Evolutionary conservation across 164 flowering plant genomes (phyloP).

Genomic region (Magnolia sinica): DNA sequence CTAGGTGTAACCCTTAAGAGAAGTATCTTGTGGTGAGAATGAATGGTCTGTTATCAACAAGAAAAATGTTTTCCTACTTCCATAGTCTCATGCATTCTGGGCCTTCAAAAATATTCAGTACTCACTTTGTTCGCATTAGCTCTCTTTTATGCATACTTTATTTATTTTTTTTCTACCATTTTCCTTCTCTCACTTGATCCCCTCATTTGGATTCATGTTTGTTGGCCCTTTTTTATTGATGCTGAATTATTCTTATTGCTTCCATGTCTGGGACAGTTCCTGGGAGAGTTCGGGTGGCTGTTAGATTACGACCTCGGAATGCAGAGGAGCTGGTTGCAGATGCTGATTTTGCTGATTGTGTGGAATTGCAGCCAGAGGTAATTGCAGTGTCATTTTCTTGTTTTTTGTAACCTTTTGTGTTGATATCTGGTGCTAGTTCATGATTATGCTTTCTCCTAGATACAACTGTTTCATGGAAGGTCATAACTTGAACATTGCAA

Average conservation of each 20-base stretch:
- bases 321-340: conserved; percentile 80
- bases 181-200: neutral
- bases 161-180: neutral
- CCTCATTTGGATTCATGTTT: neutral
- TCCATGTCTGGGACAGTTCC: conserved; percentile 43
- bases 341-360: conserved; percentile 99
- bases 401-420: neutral
- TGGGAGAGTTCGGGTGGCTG: conserved; percentile 95
- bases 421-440: neutral
- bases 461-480: conserved; percentile 1
- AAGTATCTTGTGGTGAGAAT: neutral
- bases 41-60: neutral
- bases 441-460: neutral
- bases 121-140: neutral
- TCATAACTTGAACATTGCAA: neutral
- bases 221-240: neutral
- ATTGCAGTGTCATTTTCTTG: conserved; percentile 12
- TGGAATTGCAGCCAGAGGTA: conserved; percentile 94
- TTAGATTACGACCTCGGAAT: conserved; percentile 84
- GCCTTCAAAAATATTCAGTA: neutral
- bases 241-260: neutral
- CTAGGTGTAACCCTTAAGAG: neutral
- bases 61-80: neutral
- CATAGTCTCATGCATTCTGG: neutral
- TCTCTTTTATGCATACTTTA: neutral